A percentile compares a stretch with the other conserved stretches of the same genome.
Conservation (phyloP, 2,329 filamentous ascomycete species). For the Microascus cirrosus region DNA sequence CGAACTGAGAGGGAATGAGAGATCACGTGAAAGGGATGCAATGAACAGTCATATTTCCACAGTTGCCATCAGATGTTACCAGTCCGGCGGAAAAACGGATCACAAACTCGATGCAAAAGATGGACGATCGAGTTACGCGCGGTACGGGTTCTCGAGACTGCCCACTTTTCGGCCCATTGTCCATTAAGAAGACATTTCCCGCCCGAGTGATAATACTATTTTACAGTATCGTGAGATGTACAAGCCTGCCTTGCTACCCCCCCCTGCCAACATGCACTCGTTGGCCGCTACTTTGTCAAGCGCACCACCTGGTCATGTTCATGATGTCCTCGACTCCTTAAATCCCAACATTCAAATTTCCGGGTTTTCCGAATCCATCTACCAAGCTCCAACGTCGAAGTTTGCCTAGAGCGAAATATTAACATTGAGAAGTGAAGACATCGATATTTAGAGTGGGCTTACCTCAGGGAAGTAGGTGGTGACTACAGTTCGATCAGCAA, state of each 20-base stretch:
- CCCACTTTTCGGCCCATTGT: background rate
- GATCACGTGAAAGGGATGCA: background rate
- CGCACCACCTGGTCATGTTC: background rate
- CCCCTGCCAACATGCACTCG: background rate
- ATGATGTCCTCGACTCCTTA: background rate
- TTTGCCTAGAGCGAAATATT: conserved; percentile 56
- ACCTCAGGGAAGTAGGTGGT: conserved; percentile 95
- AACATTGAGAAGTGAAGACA: background rate
- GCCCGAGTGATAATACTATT: background rate
- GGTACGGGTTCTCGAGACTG: background rate
- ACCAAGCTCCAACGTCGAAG: conserved; percentile 88
- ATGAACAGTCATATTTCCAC: background rate
- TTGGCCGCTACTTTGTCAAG: background rate
- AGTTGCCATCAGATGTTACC: background rate
- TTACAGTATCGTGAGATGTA: background rate
- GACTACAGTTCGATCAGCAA: conserved; percentile 90
- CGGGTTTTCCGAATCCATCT: conserved; percentile 15
- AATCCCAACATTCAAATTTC: background rate
- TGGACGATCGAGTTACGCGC: background rate
- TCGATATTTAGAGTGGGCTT: conserved; percentile 14
- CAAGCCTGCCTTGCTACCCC: background rate
- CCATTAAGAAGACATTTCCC: background rate
- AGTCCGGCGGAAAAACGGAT: background rate
- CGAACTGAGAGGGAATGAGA: background rate
- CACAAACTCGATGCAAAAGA: no score